Percentiles rank a stretch among this genome's conserved stretches.
Evolutionary conservation across 306 rosid species (phyloP).

Genomic region (Sesbania bispinosa): DNA sequence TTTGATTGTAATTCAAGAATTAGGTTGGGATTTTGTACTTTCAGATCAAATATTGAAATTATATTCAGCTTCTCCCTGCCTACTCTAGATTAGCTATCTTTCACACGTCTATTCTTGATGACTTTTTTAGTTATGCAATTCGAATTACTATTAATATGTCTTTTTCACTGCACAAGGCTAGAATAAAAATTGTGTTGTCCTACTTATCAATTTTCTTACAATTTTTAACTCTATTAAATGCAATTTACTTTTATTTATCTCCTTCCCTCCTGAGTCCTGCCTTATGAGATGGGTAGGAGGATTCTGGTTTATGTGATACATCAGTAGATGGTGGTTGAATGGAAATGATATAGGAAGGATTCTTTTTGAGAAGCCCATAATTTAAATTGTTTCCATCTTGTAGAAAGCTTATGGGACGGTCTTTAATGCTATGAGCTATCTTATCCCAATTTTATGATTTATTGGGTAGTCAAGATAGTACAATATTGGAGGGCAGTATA

Average conservation of each 20-base stretch:
- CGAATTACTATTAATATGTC: neutral
- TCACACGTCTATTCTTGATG: neutral
- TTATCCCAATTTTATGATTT: too few relatives aligned
- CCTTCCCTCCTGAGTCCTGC: neutral
- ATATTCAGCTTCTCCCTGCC: too few relatives aligned
- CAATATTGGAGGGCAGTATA: too few relatives aligned
- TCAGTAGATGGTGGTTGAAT: neutral
- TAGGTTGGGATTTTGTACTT: neutral
- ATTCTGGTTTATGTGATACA: neutral
- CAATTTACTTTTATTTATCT: conserved; percentile 14
- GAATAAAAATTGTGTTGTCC: neutral
- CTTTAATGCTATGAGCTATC: too few relatives aligned
- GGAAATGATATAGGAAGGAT: neutral
- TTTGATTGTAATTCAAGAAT: conserved; percentile 16
- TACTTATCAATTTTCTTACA: neutral
- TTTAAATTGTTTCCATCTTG: conserved; percentile 15
- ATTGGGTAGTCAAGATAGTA: too few relatives aligned
- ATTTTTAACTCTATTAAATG: conserved; percentile 12
- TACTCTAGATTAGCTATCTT: too few relatives aligned
- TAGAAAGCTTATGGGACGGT: neutral
- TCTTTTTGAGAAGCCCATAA: conserved; percentile 1
- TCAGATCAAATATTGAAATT: conserved; percentile 4
- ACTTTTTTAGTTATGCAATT: conserved; percentile 3
- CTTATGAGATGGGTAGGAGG: neutral
- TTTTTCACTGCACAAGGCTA: neutral